These are phyloP conservation scores for Blastomyces percursus DNA, from an alignment of 2,329 filamentous ascomycete species.

Conservation along the genomic window DNA sequence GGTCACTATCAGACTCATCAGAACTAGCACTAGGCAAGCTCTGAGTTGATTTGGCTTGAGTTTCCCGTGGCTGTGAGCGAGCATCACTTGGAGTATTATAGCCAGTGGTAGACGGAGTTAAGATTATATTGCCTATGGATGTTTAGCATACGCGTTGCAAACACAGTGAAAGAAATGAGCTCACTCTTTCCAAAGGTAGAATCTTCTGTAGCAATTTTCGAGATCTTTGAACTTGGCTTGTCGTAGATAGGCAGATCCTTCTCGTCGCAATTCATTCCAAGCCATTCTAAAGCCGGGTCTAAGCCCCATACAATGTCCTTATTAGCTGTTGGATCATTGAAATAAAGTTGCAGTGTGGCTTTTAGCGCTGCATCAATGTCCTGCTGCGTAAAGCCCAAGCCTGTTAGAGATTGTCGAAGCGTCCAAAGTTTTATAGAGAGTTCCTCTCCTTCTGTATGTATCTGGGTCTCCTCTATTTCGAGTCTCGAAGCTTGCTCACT, in stretches of 20 bases:
- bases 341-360: constrained; percentile 55
- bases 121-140: constrained; percentile 5
- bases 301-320: constrained; percentile 72
- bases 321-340: constrained; percentile 44
- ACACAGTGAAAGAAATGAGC: background rate
- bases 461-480: constrained; percentile 23
- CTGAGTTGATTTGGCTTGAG: background rate
- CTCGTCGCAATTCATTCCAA: constrained; percentile 62
- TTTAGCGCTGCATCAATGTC: constrained; percentile 55
- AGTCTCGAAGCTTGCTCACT: constrained; percentile 20
- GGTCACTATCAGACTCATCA: constrained; percentile 50
- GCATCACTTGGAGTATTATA: constrained; percentile 7
- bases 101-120: constrained; percentile 7
- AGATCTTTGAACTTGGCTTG: constrained; percentile 24
- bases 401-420: constrained; percentile 59
- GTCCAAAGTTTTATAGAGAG: constrained; percentile 73
- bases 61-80: background rate
- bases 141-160: constrained; percentile 11
- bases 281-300: constrained; percentile 79
- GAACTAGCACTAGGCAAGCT: constrained; percentile 7
- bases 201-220: constrained; percentile 7
- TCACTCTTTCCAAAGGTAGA: background rate
- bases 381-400: constrained; percentile 55
- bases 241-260: constrained; percentile 65
- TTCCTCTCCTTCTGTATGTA: constrained; percentile 58